Evolutionary conservation across 2,329 filamentous ascomycete genomes (phyloP).

Genomic region (Seiridium cupressi): DNA sequence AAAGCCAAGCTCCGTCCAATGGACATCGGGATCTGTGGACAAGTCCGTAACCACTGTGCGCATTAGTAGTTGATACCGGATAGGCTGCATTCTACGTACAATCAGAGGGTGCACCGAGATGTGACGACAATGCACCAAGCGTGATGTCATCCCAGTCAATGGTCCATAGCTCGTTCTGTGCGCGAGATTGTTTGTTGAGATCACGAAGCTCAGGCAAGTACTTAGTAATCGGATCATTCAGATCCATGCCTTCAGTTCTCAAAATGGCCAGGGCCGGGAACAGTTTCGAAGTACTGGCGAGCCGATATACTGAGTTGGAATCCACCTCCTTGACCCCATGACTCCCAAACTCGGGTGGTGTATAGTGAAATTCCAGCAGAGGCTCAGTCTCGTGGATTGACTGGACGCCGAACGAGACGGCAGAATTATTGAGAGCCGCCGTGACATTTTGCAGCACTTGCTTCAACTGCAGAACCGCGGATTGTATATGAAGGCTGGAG

Average conservation of each 20-base stretch:
- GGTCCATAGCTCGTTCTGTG: conserved; percentile 19
- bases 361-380: conserved; percentile 26
- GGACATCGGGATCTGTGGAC: background rate
- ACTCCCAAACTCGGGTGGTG: conserved; percentile 16
- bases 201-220: conserved; percentile 8
- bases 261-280: background rate
- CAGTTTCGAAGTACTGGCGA: conserved; percentile 3
- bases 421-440: conserved; percentile 24
- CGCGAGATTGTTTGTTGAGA: conserved; percentile 8
- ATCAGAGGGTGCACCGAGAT: conserved; percentile 7
- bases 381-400: conserved; percentile 20
- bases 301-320: conserved; percentile 3
- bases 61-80: background rate
- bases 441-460: background rate
- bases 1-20: conserved; percentile 4
- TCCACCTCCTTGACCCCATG: conserved; percentile 4
- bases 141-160: conserved; percentile 23
- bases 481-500: background rate
- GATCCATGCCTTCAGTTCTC: background rate
- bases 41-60: background rate
- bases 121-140: conserved; percentile 26
- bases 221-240: conserved; percentile 5
- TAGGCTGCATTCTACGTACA: background rate
- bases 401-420: conserved; percentile 32
- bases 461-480: background rate